Evolutionary conservation across 2,329 filamentous ascomycete species (phyloP).

Genomic region (Trichoderma hamatum): DNA sequence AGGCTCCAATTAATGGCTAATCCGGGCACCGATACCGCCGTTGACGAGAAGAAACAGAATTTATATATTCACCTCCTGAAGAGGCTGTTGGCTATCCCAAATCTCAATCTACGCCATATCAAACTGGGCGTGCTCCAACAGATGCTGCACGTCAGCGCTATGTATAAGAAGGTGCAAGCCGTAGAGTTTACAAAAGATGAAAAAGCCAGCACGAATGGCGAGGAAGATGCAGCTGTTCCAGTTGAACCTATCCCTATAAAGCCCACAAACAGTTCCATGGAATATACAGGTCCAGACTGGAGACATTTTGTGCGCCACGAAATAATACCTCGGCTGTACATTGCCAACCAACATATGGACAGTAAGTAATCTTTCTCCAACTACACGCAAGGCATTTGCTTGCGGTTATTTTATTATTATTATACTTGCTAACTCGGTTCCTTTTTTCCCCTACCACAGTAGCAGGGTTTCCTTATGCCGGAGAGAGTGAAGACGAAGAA

Average conservation of each 20-base stretch:
- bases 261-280: background rate
- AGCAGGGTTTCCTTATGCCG: no score
- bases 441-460: background rate
- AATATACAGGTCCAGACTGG: constrained; percentile 44
- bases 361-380: background rate
- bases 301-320: constrained; percentile 39
- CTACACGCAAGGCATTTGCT: no score
- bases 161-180: no score
- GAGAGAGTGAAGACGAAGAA: background rate
- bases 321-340: constrained; percentile 29
- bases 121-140: constrained; percentile 15
- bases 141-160: background rate
- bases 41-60: constrained; percentile 31
- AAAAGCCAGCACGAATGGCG: background rate
- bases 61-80: constrained; percentile 48
- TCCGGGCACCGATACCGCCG: background rate
- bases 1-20: constrained; percentile 41
- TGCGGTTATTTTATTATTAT: background rate
- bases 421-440: background rate
- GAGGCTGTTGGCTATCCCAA: constrained; percentile 37
- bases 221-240: background rate
- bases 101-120: constrained; percentile 37
- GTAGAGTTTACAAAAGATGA: background rate
- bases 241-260: background rate
- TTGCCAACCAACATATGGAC: background rate